phyloP scores from a whole-genome alignment of 345 rosid genomes.

The Citrus reticulata region DNA sequence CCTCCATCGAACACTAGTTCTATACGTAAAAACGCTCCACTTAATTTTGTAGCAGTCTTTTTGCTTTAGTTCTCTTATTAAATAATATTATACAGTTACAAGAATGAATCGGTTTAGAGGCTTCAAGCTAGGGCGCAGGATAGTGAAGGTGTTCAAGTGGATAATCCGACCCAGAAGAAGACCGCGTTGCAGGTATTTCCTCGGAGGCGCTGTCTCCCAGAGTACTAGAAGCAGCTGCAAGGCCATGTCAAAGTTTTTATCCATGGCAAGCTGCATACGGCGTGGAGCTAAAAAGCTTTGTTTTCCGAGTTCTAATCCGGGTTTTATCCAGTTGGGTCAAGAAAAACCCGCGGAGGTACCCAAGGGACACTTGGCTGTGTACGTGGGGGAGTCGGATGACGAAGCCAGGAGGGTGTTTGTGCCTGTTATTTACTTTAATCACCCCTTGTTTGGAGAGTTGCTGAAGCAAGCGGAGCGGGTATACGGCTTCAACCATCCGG shows the following conservation, averaged over 20 bases:
- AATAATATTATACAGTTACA: background rate
- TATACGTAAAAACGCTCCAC: background rate
- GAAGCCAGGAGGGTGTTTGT: constrained; percentile 50
- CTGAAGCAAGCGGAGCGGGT: constrained; percentile 70
- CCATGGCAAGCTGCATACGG: constrained; percentile 30
- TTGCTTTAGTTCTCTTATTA: background rate
- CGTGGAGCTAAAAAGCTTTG: constrained; percentile 39
- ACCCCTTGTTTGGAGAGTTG: constrained; percentile 75
- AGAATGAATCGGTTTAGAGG: constrained; percentile 49
- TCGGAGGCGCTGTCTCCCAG: background rate
- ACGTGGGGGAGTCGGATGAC: constrained; percentile 56
- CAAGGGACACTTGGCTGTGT: constrained; percentile 71
- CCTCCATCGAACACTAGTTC: background rate
- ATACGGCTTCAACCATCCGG: constrained; percentile 69
- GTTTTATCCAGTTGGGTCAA: constrained; percentile 39
- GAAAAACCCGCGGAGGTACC: constrained; percentile 42
- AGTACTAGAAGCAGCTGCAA: constrained; percentile 9
- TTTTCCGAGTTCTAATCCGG: constrained; percentile 24
- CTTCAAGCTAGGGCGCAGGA: constrained; percentile 45
- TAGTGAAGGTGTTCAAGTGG: constrained; percentile 45
- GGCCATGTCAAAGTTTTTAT: constrained; percentile 35
- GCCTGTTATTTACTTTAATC: constrained; percentile 80
- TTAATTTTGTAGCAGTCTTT: background rate
- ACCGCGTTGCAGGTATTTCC: background rate
- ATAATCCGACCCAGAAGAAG: constrained; percentile 33